Conservation (phyloP, 495 filamentous ascomycete species). For the Talaromyces wortmannii region DNA sequence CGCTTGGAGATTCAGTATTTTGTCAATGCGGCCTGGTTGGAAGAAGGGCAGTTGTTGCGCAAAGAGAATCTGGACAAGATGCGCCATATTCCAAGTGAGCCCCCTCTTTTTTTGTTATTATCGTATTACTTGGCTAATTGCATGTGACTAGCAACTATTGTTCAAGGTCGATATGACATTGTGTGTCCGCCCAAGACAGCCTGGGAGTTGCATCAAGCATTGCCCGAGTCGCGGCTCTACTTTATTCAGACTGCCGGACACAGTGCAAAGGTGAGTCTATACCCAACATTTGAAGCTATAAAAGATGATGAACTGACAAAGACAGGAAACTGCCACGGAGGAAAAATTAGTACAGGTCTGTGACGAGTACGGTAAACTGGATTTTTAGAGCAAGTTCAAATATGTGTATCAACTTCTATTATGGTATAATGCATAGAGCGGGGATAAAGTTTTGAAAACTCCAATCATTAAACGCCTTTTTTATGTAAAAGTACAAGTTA, state of each 20-base stretch:
- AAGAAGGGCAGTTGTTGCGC: constrained; percentile 27
- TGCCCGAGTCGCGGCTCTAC: constrained; percentile 25
- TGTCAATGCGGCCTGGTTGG: constrained; percentile 27
- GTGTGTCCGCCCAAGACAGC: constrained; percentile 32
- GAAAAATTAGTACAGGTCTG: constrained; percentile 10
- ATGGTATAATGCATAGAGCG: too few relatives aligned
- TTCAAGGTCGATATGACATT: constrained; percentile 38
- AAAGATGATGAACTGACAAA: not conserved
- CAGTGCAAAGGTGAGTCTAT: constrained; percentile 12
- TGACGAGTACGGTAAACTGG: constrained; percentile 10
- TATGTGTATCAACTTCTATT: not conserved
- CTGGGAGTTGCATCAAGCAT: constrained; percentile 31
- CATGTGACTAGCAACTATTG: constrained; percentile 16
- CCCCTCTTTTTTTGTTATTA: not conserved
- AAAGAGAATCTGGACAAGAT: constrained; percentile 26
- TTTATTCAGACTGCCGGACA: constrained; percentile 28
- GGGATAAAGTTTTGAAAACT: too few relatives aligned
- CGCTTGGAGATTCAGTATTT: constrained; percentile 32
- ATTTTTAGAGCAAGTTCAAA: not conserved
- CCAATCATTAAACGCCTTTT: too few relatives aligned
- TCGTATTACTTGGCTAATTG: not conserved
- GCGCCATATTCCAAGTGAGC: constrained; percentile 27
- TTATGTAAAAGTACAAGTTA: constrained; percentile 19
- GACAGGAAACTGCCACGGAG: constrained; percentile 12
- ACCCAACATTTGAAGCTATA: not conserved